Evolutionary conservation across 495 filamentous ascomycete species (phyloP).

Genomic region (Neurospora sp.): DNA sequence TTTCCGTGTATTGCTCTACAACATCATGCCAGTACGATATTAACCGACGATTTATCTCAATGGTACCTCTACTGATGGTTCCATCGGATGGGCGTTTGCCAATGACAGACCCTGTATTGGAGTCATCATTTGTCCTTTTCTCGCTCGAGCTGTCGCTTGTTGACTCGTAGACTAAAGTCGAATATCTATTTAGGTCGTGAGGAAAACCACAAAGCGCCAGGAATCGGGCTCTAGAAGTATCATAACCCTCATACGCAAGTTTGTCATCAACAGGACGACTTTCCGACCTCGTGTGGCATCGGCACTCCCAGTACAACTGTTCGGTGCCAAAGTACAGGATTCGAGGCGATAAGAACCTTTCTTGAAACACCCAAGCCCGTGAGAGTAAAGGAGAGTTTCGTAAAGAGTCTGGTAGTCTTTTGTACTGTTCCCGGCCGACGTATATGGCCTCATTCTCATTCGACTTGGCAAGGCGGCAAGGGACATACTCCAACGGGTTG

Average conservation of each 20-base stretch:
- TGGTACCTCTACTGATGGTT: not conserved
- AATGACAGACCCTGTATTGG: no score
- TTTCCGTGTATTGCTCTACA: not conserved
- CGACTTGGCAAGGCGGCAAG: not conserved
- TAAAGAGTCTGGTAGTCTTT: not conserved
- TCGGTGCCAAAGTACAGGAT: not conserved
- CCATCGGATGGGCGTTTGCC: no score
- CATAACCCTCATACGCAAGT: not conserved
- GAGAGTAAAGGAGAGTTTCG: not conserved
- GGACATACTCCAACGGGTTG: not conserved
- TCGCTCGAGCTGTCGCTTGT: no score
- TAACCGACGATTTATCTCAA: not conserved
- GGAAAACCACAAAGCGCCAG: not conserved
- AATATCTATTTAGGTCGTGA: no score
- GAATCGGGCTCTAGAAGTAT: not conserved
- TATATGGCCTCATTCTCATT: not conserved
- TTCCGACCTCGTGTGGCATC: not conserved
- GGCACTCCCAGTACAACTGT: not conserved
- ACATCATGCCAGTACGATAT: not conserved
- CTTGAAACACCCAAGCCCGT: not conserved
- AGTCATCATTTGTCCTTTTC: no score
- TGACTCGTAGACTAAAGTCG: no score
- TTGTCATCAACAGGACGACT: not conserved
- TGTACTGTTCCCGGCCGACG: not conserved
- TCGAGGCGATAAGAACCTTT: not conserved